phyloP scores from a whole-genome alignment of 768 basidiomycete species.

The Mycena sanguinolenta region DNA sequence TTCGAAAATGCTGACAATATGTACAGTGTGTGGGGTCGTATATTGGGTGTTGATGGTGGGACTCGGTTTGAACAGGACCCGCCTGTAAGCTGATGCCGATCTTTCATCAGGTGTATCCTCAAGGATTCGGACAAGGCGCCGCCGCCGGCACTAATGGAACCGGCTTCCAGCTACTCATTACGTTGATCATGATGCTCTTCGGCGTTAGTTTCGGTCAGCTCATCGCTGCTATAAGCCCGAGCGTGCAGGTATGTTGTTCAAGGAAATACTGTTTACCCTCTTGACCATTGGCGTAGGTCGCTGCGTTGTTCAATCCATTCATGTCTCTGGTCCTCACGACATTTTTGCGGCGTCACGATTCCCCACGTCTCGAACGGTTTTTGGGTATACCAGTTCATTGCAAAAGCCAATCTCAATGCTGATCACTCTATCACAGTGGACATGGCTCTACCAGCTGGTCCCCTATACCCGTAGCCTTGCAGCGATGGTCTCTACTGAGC shows the following conservation, averaged over 20 bases:
- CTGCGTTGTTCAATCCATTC: slow-evolving; percentile 87
- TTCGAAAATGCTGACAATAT: slow-evolving; percentile 46
- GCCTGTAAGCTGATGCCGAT: not conserved
- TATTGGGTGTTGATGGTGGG: slow-evolving; percentile 81
- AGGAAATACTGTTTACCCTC: slow-evolving; percentile 44
- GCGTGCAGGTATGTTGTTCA: slow-evolving; percentile 65
- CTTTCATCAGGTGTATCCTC: slow-evolving; percentile 65
- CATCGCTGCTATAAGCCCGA: slow-evolving; percentile 82
- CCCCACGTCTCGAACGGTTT: slow-evolving; percentile 67
- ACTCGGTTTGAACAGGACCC: not conserved
- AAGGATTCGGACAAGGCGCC: slow-evolving; percentile 74
- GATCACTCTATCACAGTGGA: slow-evolving; percentile 59
- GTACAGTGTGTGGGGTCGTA: slow-evolving; percentile 73
- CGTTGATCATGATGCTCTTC: slow-evolving; percentile 76
- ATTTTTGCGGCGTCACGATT: slow-evolving; percentile 88
- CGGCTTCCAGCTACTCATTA: slow-evolving; percentile 79
- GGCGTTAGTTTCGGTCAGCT: slow-evolving; percentile 71
- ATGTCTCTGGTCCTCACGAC: slow-evolving; percentile 71
- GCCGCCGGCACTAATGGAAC: slow-evolving; percentile 56
- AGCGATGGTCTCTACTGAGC: slow-evolving; percentile 82
- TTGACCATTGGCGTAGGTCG: slow-evolving; percentile 58
- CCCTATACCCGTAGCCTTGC: slow-evolving; percentile 81
- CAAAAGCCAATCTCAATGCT: slow-evolving; percentile 51
- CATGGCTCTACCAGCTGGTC: slow-evolving; percentile 81
- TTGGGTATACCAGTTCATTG: slow-evolving; percentile 13